Conservation (phyloP, 768 basidiomycete species). For the Pulveroboletus sp. region DNA sequence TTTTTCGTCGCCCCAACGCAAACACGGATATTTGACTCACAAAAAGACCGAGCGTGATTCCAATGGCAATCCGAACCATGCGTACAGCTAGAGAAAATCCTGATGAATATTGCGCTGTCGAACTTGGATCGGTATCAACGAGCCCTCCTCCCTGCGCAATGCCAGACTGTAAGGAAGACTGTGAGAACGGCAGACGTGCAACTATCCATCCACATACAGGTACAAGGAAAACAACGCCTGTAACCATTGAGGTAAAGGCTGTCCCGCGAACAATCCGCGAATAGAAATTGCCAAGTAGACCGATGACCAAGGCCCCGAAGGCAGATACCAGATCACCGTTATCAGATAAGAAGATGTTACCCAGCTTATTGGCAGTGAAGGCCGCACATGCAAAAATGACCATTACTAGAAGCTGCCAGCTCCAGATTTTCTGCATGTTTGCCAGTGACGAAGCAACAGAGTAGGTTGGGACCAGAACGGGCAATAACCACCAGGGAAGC, state of each 20-base stretch:
- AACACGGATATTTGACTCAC: constrained; percentile 75
- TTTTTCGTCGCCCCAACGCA: constrained; percentile 68
- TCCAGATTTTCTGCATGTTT: constrained; percentile 69
- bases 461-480: constrained; percentile 73
- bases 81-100: constrained; percentile 76
- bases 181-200: constrained; percentile 8
- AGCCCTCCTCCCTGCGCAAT: constrained; percentile 73
- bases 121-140: constrained; percentile 46
- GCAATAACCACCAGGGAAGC: constrained; percentile 78
- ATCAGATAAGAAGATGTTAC: constrained; percentile 57
- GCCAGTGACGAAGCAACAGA: constrained; percentile 68
- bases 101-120: constrained; percentile 58
- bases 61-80: constrained; percentile 81
- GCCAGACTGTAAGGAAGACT: constrained; percentile 49
- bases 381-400: constrained; percentile 75
- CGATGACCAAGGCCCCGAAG: constrained; percentile 72
- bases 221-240: constrained; percentile 86
- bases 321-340: constrained; percentile 73
- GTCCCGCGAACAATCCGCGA: constrained; percentile 72
- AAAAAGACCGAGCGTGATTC: constrained; percentile 81
- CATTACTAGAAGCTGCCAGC: constrained; percentile 74
- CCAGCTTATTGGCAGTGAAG: constrained; percentile 64
- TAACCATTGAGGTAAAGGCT: constrained; percentile 89
- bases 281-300: constrained; percentile 77
- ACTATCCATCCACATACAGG: constrained; percentile 52